These are phyloP conservation scores for Juncus inflexus DNA, from an alignment of 176 grass and related monocot genomes.

Conservation along the genomic window DNA sequence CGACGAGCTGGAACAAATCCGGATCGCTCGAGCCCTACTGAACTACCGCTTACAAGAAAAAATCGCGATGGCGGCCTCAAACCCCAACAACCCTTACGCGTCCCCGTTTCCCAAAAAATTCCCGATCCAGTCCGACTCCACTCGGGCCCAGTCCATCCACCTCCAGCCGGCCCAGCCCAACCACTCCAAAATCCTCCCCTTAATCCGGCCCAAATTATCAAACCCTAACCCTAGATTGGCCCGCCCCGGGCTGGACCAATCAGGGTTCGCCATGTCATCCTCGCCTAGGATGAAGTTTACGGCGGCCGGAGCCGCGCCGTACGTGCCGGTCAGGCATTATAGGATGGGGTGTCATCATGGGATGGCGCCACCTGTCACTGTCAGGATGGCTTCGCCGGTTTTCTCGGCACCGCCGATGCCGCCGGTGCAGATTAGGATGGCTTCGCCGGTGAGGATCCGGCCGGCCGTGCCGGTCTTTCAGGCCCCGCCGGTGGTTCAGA, in stretches of 20 bases:
- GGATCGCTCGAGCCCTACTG: constrained; percentile 88
- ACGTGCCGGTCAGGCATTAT: constrained; percentile 82
- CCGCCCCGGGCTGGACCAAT: constrained; percentile 39
- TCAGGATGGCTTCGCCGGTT: constrained; percentile 84
- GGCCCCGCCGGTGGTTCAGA: constrained; percentile 36
- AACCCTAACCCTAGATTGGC: constrained; percentile 55
- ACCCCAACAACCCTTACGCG: constrained; percentile 59
- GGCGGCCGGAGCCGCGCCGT: constrained; percentile 64
- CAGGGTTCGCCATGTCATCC: constrained; percentile 24
- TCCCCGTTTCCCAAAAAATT: constrained; percentile 95
- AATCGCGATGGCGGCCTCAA: constrained; percentile 60
- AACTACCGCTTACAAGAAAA: constrained; percentile 92
- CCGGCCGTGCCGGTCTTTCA: constrained; percentile 57
- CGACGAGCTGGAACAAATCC: constrained; percentile 95
- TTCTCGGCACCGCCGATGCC: constrained; percentile 85
- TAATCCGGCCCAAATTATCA: constrained; percentile 59
- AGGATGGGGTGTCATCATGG: constrained; percentile 54
- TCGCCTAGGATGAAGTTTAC: constrained; percentile 64
- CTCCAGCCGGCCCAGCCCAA: constrained; percentile 50
- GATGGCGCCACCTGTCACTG: constrained; percentile 90
- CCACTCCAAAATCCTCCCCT: constrained; percentile 88
- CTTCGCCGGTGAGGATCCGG: constrained; percentile 79
- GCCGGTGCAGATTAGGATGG: constrained; percentile 54
- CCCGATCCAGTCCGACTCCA: constrained; percentile 46
- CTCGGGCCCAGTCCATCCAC: constrained; percentile 37